These are phyloP conservation scores for Podaxis carcinomalis DNA, from an alignment of 768 basidiomycete species.

Conservation along the genomic window DNA sequence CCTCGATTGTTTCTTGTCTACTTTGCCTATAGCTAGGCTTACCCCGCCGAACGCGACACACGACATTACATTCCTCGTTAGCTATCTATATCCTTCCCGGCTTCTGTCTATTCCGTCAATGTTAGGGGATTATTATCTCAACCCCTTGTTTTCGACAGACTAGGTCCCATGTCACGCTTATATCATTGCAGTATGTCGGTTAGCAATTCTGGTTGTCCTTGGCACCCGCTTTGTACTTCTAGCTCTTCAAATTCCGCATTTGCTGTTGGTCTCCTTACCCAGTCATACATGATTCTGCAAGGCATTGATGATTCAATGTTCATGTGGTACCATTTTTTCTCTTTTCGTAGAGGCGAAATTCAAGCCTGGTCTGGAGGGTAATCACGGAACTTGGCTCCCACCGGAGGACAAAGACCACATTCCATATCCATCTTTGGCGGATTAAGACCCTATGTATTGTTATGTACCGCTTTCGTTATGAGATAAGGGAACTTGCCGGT, in stretches of 20 bases:
- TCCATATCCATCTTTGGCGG: background rate
- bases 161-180: background rate
- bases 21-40: background rate
- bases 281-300: background rate
- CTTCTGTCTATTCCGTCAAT: background rate
- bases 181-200: background rate
- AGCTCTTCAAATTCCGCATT: background rate
- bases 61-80: background rate
- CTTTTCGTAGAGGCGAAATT: background rate
- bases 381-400: no score
- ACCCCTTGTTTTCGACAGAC: background rate
- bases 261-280: background rate
- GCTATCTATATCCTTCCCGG: constrained; percentile 7
- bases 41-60: background rate
- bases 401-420: background rate
- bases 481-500: background rate
- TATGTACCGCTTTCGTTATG: background rate
- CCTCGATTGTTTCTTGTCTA: background rate
- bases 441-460: background rate
- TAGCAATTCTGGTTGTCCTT: background rate
- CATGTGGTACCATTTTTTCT: background rate
- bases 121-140: background rate
- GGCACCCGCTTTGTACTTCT: background rate
- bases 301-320: background rate
- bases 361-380: background rate